These are phyloP conservation scores for Fonsecaea multimorphosa DNA, from an alignment of 2,329 filamentous ascomycete species.

Conservation along the genomic window DNA sequence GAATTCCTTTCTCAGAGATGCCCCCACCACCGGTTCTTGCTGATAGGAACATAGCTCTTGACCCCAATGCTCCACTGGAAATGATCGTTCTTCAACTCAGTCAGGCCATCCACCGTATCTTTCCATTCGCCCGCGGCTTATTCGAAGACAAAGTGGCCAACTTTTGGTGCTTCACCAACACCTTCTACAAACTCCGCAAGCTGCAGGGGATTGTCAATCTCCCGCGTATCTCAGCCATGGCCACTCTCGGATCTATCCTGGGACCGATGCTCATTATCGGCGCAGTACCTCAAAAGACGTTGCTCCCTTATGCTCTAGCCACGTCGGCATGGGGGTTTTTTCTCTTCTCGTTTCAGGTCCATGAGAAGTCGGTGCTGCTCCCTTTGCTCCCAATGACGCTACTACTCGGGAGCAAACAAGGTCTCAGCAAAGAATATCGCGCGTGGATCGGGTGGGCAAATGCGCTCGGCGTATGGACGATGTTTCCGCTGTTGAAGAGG, in stretches of 20 bases:
- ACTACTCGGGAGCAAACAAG: constrained; percentile 77
- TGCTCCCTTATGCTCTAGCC: constrained; percentile 80
- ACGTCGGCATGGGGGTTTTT: constrained; percentile 96
- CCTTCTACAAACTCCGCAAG: constrained; percentile 79
- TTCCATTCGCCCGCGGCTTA: constrained; percentile 91
- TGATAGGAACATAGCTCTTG: constrained; percentile 63
- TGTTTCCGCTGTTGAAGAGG: constrained; percentile 86
- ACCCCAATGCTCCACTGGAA: constrained; percentile 73
- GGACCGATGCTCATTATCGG: constrained; percentile 82
- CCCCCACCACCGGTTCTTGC: constrained; percentile 67
- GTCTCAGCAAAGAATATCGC: constrained; percentile 75
- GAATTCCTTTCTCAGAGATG: constrained; percentile 65
- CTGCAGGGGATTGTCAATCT: constrained; percentile 71
- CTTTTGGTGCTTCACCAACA: constrained; percentile 84
- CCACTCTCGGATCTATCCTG: constrained; percentile 77
- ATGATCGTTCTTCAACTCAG: constrained; percentile 76
- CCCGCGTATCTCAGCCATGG: constrained; percentile 74
- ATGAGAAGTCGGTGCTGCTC: constrained; percentile 94
- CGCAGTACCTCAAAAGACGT: constrained; percentile 73
- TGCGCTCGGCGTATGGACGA: constrained; percentile 84
- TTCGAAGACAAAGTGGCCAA: constrained; percentile 99
- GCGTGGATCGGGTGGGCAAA: constrained; percentile 98
- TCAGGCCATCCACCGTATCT: constrained; percentile 89
- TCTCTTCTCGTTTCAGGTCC: constrained; percentile 95
- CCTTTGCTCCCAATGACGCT: constrained; percentile 93